Evolutionary conservation across 805 yeast genomes (phyloP).

Genomic region (Priceomyces medius): DNA sequence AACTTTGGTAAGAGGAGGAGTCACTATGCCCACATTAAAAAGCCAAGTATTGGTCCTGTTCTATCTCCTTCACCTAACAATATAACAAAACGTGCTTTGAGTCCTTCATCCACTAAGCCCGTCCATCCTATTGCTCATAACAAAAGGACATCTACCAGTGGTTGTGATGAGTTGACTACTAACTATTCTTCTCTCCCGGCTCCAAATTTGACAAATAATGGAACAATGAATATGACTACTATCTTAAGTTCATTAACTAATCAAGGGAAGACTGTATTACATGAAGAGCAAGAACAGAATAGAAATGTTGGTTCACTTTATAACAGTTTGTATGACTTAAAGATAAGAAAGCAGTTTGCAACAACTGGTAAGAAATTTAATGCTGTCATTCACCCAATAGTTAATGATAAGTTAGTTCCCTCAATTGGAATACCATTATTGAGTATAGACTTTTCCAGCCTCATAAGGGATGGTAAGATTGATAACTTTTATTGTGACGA

Average conservation of each 20-base stretch:
- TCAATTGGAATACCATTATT: slow-evolving; percentile 37
- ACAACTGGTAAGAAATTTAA: slow-evolving; percentile 13
- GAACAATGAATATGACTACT: slow-evolving; percentile 24
- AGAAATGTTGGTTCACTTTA: slow-evolving; percentile 33
- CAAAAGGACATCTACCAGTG: slow-evolving; percentile 2
- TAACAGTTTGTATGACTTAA: slow-evolving; percentile 32
- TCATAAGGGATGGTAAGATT: slow-evolving; percentile 36
- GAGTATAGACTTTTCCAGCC: slow-evolving; percentile 30
- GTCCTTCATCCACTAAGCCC: not conserved
- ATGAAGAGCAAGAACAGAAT: slow-evolving; percentile 17
- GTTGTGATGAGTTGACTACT: slow-evolving; percentile 5
- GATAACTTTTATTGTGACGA: slow-evolving; percentile 31
- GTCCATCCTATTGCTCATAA: slow-evolving; percentile 3
- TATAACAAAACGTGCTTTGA: slow-evolving; percentile 7
- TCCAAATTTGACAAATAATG: slow-evolving; percentile 3
- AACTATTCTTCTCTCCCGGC: slow-evolving; percentile 3
- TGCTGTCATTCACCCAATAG: slow-evolving; percentile 35
- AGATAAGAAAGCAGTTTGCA: slow-evolving; percentile 33
- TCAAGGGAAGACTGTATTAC: slow-evolving; percentile 4
- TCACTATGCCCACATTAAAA: slow-evolving; percentile 7
- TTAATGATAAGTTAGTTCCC: slow-evolving; percentile 37
- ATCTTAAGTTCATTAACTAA: slow-evolving; percentile 13
- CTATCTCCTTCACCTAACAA: slow-evolving; percentile 6
- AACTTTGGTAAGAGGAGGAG: slow-evolving; percentile 3
- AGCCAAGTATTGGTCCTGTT: slow-evolving; percentile 3